Base-by-base conservation (phyloP, 345 rosid genomes). In the Euphorbia lathyris region DNA sequence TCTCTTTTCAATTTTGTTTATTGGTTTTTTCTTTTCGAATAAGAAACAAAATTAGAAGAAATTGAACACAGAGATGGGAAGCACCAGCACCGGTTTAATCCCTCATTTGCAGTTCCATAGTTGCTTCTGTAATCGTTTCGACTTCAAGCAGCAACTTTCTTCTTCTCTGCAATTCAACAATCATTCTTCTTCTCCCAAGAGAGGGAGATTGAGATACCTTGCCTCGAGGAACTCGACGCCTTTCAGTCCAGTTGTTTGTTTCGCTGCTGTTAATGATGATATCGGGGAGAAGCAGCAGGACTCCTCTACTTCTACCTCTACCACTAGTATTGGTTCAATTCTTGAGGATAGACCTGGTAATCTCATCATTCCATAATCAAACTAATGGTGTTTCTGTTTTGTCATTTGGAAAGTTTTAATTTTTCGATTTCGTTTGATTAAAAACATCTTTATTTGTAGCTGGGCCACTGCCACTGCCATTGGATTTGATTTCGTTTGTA, bases 301-400 rank as follows among this genome's bases (percentile, higher is more conserved):
- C 7, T 59, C 64, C 8, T 68, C 67, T 52, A 36, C 58, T 7
- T 51, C 19, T 32, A 40, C n/a, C 27, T 61, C 68, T 30, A 64
- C 74, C 23, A 52, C 74, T 27, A 61, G 75, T 11, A 47, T 74
- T 70, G 83, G 78, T 75, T 81, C 87, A 6, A 86, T 84, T 36
- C 77, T 88, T 36, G 87, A 92, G 69, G 96, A 86, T 70, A 82
- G 87, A 64, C 89, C 93, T 74, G 90, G 96, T 89, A 79, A 60
- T 58, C 1, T 16, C 47, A 58, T n/a, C 19, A 36, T 29, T 36
- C 3, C 1, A 17, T 10, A 3, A 34, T 48, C 29, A 3, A 22
- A 13, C 27, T 10, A 57, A 4, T 36, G 43, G 23, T 9, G 25
- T 34, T 29, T 13, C 1, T 8, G 52, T 25, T 47, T 47, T 60